Percentiles rank a stretch among this genome's conserved stretches.
phyloP scores from a whole-genome alignment of 352 stramenopile genomes.

The Phytophthora hibernalis region DNA sequence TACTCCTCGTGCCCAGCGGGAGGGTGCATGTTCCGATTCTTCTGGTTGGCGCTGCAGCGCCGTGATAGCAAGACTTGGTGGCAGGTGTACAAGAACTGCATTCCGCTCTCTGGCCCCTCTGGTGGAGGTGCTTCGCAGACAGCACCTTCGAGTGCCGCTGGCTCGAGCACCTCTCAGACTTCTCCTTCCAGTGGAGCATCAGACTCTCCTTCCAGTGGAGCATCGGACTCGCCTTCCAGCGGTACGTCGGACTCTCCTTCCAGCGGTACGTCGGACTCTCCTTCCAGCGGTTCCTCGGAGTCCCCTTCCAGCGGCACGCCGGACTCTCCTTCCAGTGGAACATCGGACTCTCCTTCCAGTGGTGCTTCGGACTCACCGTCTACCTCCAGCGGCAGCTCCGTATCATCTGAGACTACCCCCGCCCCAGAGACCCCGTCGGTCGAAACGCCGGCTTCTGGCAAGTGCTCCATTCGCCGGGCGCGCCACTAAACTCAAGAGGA shows the following conservation, averaged over 20 bases:
- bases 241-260: slow-evolving; percentile 6
- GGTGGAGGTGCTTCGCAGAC: slow-evolving; percentile 21
- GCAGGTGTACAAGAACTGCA: slow-evolving; percentile 49
- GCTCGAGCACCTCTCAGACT: slow-evolving; percentile 18
- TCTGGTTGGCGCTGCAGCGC: slow-evolving; percentile 44
- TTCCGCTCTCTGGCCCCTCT: slow-evolving; percentile 29
- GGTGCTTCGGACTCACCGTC: slow-evolving; percentile 12
- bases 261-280: slow-evolving; percentile 6
- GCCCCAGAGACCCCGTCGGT: slow-evolving; percentile 21
- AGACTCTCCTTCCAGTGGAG: slow-evolving; percentile 8
- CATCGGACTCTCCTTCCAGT: slow-evolving; percentile 12
- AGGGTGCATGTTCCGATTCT: slow-evolving; percentile 47
- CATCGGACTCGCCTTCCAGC: slow-evolving; percentile 18
- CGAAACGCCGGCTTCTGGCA: slow-evolving; percentile 16
- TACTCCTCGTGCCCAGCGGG: slow-evolving; percentile 36
- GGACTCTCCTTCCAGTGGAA: slow-evolving; percentile 16
- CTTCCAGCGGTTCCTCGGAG: slow-evolving; percentile 9
- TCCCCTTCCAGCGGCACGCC: slow-evolving; percentile 13
- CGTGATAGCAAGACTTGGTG: slow-evolving; percentile 31
- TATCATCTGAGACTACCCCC: slow-evolving; percentile 9
- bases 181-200: slow-evolving; percentile 19
- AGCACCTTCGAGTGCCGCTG: slow-evolving; percentile 15
- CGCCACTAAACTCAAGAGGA: slow-evolving; percentile 21
- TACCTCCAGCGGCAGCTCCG: background rate
- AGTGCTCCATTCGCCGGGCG: slow-evolving; percentile 28